These are phyloP conservation scores for Inga laurina DNA, from an alignment of 306 rosid species.

Conservation along the genomic window DNA sequence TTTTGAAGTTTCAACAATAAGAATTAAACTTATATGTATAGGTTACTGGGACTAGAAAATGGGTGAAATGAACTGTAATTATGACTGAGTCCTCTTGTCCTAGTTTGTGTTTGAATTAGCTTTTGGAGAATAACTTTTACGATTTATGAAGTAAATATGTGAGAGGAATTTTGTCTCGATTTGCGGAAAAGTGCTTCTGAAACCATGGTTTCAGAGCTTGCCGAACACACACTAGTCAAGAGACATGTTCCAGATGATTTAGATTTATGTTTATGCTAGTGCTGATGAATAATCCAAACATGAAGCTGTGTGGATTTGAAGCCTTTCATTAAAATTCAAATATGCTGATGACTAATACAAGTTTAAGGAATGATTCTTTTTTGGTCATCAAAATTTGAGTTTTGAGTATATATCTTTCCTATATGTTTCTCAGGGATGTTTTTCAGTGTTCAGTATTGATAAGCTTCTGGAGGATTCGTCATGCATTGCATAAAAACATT, in stretches of 20 bases:
- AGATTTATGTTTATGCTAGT: conserved; percentile 28
- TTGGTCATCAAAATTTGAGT: neutral
- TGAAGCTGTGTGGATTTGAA: conserved; percentile 3
- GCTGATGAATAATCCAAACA: conserved; percentile 16
- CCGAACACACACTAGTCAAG: too few relatives aligned
- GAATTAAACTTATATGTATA: neutral
- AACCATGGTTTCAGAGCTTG: too few relatives aligned
- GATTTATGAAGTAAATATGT: too few relatives aligned
- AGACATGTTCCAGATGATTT: conserved; percentile 21
- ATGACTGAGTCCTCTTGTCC: conserved; percentile 6
- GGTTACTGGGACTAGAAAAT: neutral
- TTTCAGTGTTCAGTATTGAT: conserved; percentile 79
- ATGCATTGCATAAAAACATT: conserved; percentile 83
- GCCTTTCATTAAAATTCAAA: neutral
- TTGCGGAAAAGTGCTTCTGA: too few relatives aligned
- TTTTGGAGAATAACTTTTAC: too few relatives aligned
- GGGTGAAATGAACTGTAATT: neutral
- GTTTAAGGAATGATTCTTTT: neutral
- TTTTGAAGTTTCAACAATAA: conserved; percentile 10
- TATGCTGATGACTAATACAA: neutral
- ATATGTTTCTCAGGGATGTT: conserved; percentile 71
- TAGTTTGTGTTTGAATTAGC: too few relatives aligned
- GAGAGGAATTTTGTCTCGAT: too few relatives aligned
- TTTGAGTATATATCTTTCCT: conserved; percentile 30
- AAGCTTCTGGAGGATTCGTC: conserved; percentile 83